Evolutionary conservation across 108 stramenopile species (phyloP).

Genomic region (Halocafeteria seosinensis): DNA sequence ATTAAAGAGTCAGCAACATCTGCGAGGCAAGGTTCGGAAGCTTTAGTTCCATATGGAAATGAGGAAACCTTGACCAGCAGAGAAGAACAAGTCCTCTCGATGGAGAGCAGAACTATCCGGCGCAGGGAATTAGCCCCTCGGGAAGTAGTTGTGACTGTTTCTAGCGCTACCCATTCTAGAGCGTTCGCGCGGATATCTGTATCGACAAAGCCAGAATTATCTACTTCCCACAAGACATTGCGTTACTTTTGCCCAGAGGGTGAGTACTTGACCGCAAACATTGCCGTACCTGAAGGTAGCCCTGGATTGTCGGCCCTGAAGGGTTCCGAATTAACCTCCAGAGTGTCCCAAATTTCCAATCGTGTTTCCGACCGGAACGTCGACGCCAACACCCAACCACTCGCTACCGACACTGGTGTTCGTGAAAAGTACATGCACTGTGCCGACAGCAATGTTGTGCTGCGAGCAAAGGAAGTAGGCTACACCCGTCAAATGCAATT

Average conservation of each 20-base stretch:
- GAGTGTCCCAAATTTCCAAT: neutral
- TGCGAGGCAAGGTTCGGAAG: no score
- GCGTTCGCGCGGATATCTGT: neutral
- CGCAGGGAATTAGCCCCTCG: neutral
- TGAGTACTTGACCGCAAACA: neutral
- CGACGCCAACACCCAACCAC: neutral
- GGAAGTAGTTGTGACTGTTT: neutral
- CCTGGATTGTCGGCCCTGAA: neutral
- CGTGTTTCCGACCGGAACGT: neutral
- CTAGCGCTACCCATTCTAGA: neutral
- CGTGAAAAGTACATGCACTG: neutral
- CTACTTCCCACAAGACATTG: neutral
- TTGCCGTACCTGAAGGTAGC: neutral
- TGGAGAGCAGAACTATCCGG: neutral
- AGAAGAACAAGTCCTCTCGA: neutral
- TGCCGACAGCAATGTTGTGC: neutral
- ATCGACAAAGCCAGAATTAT: neutral
- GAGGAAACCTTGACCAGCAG: no score
- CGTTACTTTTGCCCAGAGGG: neutral
- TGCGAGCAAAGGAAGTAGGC: neutral
- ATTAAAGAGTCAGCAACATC: no score
- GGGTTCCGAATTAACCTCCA: neutral
- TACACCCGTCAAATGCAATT: neutral
- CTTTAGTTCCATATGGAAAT: no score
- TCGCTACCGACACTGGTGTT: neutral